Percentiles rank a stretch among this genome's conserved stretches.
Evolutionary conservation across 2,329 filamentous ascomycete genomes (phyloP).

Genomic region (Cercospora berteroae): DNA sequence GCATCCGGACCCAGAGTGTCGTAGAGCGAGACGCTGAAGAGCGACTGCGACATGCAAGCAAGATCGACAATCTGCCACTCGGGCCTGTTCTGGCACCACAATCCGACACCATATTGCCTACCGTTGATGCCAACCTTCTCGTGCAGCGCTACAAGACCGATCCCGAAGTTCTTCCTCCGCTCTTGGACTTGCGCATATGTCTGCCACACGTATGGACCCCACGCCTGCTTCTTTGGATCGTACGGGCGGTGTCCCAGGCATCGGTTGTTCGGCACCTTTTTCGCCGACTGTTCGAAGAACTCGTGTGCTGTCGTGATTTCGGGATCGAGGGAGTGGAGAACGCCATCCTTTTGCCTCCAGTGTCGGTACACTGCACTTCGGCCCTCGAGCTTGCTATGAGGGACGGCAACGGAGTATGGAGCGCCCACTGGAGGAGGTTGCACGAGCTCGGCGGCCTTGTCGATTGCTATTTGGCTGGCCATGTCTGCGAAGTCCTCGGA

Average conservation of each 20-base stretch:
- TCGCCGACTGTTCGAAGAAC: slow-evolving; percentile 46
- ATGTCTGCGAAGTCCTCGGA: slow-evolving; percentile 1
- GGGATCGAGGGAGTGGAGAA: slow-evolving; percentile 73
- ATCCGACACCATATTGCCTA: slow-evolving; percentile 69
- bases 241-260: slow-evolving; percentile 81
- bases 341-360: slow-evolving; percentile 70
- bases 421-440: slow-evolving; percentile 67
- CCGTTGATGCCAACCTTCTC: slow-evolving; percentile 65
- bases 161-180: slow-evolving; percentile 79
- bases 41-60: slow-evolving; percentile 78
- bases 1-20: slow-evolving; percentile 90
- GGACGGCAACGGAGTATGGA: slow-evolving; percentile 75
- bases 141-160: slow-evolving; percentile 80
- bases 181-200: slow-evolving; percentile 76
- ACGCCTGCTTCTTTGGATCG: slow-evolving; percentile 70
- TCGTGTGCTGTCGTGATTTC: slow-evolving; percentile 37
- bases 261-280: slow-evolving; percentile 62
- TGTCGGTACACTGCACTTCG: slow-evolving; percentile 79
- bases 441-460: slow-evolving; percentile 51
- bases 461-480: slow-evolving; percentile 27
- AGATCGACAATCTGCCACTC: slow-evolving; percentile 91
- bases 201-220: slow-evolving; percentile 76
- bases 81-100: slow-evolving; percentile 84
- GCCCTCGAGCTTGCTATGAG: slow-evolving; percentile 69
- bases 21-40: slow-evolving; percentile 91